A percentile compares a stretch with the other conserved stretches of the same genome.
phyloP scores from a whole-genome alignment of 2,329 filamentous ascomycete genomes.

The Gnomoniopsis sp. region DNA sequence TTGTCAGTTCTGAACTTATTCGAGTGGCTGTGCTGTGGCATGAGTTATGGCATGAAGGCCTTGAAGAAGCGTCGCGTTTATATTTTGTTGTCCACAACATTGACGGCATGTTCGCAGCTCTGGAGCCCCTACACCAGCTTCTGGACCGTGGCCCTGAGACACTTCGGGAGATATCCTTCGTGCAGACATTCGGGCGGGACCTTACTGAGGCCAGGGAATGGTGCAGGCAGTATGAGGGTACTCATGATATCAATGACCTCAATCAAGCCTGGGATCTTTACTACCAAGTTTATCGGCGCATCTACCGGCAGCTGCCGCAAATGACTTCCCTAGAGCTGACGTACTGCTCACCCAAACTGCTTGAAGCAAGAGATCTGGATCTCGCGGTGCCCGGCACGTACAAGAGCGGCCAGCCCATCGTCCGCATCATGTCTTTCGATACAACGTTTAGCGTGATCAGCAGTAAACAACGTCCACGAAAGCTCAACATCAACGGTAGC shows the following conservation, averaged over 20 bases:
- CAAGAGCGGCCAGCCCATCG: constrained; percentile 70
- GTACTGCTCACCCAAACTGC: constrained; percentile 93
- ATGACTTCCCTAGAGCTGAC: constrained; percentile 90
- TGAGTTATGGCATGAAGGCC: constrained; percentile 96
- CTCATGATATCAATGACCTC: constrained; percentile 87
- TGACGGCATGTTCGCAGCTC: constrained; percentile 90
- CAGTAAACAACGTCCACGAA: constrained; percentile 92
- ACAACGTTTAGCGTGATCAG: constrained; percentile 87
- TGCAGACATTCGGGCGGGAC: constrained; percentile 94
- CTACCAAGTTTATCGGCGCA: constrained; percentile 96
- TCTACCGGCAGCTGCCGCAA: constrained; percentile 88
- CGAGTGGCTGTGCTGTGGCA: constrained; percentile 97
- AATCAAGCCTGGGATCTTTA: constrained; percentile 99
- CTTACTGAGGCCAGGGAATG: constrained; percentile 93
- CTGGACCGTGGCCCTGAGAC: constrained; percentile 91
- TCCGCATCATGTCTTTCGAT: constrained; percentile 86
- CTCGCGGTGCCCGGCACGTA: constrained; percentile 96
- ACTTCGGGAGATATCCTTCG: constrained; percentile 91
- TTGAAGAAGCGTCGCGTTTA: constrained; percentile 92
- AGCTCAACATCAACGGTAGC: constrained; percentile 82
- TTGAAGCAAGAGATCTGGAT: constrained; percentile 80
- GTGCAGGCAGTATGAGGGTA: constrained; percentile 87
- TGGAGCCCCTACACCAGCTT: constrained; percentile 87
- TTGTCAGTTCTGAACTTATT: constrained; percentile 95
- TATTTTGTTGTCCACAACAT: constrained; percentile 99